These are phyloP conservation scores for Hura crepitans DNA, from an alignment of 441 rosid species.

Conservation along the genomic window DNA sequence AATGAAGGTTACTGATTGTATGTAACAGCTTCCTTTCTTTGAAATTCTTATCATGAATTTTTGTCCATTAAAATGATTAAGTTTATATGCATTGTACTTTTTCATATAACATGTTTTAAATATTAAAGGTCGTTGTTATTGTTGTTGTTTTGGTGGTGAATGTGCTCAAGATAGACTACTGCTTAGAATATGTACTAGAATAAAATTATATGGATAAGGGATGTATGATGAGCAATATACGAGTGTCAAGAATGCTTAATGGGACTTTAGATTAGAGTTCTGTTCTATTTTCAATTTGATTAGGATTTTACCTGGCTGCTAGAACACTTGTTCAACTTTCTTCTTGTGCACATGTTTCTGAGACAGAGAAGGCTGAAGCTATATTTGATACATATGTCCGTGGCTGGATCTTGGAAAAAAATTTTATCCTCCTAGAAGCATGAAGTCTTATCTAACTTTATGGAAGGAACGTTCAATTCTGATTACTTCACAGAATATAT, in stretches of 20 bases:
- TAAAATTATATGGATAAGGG: background rate
- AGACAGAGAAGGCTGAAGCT: no score
- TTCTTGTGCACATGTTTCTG: no score
- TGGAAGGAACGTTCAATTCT: background rate
- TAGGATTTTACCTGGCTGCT: background rate
- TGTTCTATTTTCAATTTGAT: background rate
- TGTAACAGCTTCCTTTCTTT: conserved; percentile 34
- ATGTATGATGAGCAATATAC: no score
- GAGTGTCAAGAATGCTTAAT: background rate
- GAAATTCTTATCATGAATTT: background rate
- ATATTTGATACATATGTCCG: background rate
- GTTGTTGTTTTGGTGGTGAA: background rate
- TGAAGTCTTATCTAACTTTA: background rate
- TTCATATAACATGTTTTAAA: background rate
- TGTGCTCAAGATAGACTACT: background rate
- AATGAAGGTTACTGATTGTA: conserved; percentile 89
- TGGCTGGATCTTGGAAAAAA: background rate
- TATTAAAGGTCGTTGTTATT: background rate
- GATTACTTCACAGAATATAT: background rate
- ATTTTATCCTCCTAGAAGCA: background rate
- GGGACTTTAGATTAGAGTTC: background rate
- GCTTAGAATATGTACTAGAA: background rate
- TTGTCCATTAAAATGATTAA: background rate
- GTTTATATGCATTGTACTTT: background rate
- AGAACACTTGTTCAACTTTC: no score